A percentile compares a stretch with the other conserved stretches of the same genome.
Conservation (phyloP, 345 rosid species). For the Murraya paniculata region DNA sequence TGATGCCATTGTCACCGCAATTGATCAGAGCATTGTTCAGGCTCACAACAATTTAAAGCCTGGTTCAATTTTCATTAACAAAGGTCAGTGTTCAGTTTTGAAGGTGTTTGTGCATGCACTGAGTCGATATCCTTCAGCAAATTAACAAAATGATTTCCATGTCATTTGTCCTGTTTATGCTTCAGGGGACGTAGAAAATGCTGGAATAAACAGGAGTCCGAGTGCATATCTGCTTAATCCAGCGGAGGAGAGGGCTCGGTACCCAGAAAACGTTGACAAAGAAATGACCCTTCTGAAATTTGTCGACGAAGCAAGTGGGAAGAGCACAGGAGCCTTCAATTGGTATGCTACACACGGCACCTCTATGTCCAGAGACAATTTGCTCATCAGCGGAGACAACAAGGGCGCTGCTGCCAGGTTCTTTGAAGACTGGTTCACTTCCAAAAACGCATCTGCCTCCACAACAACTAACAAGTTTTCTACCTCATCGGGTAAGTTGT, state of each 20-base stretch:
- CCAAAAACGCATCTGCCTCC: slow-evolving; percentile 16
- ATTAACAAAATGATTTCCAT: neutral
- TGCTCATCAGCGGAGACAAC: slow-evolving; percentile 61
- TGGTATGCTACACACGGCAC: slow-evolving; percentile 68
- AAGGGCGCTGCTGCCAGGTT: slow-evolving; percentile 66
- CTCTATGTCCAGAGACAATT: slow-evolving; percentile 57
- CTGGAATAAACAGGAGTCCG: slow-evolving; percentile 59
- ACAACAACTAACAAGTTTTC: neutral
- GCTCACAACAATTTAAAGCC: slow-evolving; percentile 54
- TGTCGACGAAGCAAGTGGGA: slow-evolving; percentile 21
- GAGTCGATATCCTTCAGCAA: neutral
- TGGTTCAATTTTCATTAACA: slow-evolving; percentile 42
- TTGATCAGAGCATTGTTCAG: slow-evolving; percentile 45
- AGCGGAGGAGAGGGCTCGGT: slow-evolving; percentile 44
- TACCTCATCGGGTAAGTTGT: slow-evolving; percentile 4
- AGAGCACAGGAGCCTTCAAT: slow-evolving; percentile 47
- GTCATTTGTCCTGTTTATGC: neutral
- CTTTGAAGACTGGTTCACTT: slow-evolving; percentile 52
- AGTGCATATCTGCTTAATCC: slow-evolving; percentile 55
- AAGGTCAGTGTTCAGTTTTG: slow-evolving; percentile 19
- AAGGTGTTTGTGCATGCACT: neutral
- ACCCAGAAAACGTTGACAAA: slow-evolving; percentile 40
- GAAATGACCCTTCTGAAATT: slow-evolving; percentile 56
- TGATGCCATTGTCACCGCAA: slow-evolving; percentile 45
- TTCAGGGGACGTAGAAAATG: slow-evolving; percentile 43